These are phyloP conservation scores for Lophiostoma macrostomum DNA, from an alignment of 495 filamentous ascomycete species.

Conservation along the genomic window DNA sequence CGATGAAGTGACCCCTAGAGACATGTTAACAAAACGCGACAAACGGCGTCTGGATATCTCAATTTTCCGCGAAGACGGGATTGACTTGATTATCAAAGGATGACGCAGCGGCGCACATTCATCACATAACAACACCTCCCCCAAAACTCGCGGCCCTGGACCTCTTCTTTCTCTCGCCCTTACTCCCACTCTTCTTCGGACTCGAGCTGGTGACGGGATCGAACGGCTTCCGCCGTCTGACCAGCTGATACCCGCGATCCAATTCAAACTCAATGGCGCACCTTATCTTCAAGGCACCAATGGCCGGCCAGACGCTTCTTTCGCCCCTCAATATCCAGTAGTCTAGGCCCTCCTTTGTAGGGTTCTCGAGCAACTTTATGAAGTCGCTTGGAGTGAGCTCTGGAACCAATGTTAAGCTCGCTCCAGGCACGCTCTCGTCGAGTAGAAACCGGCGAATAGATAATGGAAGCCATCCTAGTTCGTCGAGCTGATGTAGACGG, in stretches of 20 bases:
- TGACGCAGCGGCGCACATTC: too few species aligned
- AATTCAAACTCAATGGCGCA: slow-evolving; percentile 84
- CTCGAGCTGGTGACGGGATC: slow-evolving; percentile 31
- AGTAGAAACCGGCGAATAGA: slow-evolving; percentile 74
- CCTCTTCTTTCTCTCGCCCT: slow-evolving; percentile 22
- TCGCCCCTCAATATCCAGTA: slow-evolving; percentile 87
- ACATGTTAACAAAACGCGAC: too few species aligned
- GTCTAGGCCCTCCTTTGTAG: slow-evolving; percentile 68
- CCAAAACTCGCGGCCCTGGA: slow-evolving; percentile 33
- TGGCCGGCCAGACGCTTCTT: slow-evolving; percentile 87
- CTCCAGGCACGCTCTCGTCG: slow-evolving; percentile 81
- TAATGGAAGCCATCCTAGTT: slow-evolving; percentile 66
- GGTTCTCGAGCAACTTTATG: slow-evolving; percentile 71
- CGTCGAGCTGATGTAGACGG: slow-evolving; percentile 77
- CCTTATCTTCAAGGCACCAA: slow-evolving; percentile 76
- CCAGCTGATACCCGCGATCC: slow-evolving; percentile 77
- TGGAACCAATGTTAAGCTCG: slow-evolving; percentile 78
- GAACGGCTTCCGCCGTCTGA: slow-evolving; percentile 57
- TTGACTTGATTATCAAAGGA: too few species aligned
- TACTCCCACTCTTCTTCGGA: slow-evolving; percentile 27
- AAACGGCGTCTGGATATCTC: too few species aligned
- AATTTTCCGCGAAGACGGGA: too few species aligned
- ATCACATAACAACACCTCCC: slow-evolving; percentile 11
- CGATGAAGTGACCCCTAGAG: too few species aligned
- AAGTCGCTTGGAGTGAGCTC: slow-evolving; percentile 72